These are phyloP conservation scores for Arthrinium puccinioides DNA, from an alignment of 2,329 filamentous ascomycete genomes.

Conservation along the genomic window DNA sequence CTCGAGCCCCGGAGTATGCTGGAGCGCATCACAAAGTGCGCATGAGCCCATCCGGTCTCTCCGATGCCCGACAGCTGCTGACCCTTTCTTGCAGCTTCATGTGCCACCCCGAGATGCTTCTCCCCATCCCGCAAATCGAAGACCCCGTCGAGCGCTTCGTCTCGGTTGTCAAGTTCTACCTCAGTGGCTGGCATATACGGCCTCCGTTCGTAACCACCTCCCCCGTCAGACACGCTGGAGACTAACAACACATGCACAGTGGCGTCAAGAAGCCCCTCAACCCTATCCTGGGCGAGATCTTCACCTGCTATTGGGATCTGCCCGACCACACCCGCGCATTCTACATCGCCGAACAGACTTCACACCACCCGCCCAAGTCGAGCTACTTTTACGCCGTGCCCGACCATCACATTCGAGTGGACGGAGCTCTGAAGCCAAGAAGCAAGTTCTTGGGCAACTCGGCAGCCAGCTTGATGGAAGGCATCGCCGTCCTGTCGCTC, in stretches of 20 bases:
- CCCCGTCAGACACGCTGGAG: background rate
- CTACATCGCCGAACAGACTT: slow-evolving; percentile 96
- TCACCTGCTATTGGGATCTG: slow-evolving; percentile 93
- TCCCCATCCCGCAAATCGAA: slow-evolving; percentile 79
- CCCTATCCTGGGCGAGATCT: slow-evolving; percentile 90
- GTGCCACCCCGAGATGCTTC: slow-evolving; percentile 94
- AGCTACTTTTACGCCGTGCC: slow-evolving; percentile 99
- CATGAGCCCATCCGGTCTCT: slow-evolving; percentile 10
- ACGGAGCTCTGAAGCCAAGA: slow-evolving; percentile 88
- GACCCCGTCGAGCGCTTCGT: slow-evolving; percentile 88
- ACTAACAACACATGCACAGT: slow-evolving; percentile 34
- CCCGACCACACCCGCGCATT: slow-evolving; percentile 78
- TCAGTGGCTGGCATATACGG: slow-evolving; percentile 98
- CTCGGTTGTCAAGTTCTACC: slow-evolving; percentile 93
- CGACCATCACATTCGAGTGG: slow-evolving; percentile 87
- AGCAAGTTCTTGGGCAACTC: slow-evolving; percentile 97
- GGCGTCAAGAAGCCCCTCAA: slow-evolving; percentile 98
- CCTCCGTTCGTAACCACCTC: slow-evolving; percentile 62
- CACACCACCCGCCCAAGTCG: slow-evolving; percentile 95
- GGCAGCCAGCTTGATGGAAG: slow-evolving; percentile 96
- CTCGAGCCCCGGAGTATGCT: slow-evolving; percentile 96
- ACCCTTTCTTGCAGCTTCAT: slow-evolving; percentile 66
- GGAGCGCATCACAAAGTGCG: slow-evolving; percentile 95
- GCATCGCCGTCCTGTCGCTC: slow-evolving; percentile 78
- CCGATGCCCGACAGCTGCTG: slow-evolving; percentile 4